These are phyloP conservation scores for Cetradonia linearis DNA, from an alignment of 495 filamentous ascomycete genomes.

Conservation along the genomic window DNA sequence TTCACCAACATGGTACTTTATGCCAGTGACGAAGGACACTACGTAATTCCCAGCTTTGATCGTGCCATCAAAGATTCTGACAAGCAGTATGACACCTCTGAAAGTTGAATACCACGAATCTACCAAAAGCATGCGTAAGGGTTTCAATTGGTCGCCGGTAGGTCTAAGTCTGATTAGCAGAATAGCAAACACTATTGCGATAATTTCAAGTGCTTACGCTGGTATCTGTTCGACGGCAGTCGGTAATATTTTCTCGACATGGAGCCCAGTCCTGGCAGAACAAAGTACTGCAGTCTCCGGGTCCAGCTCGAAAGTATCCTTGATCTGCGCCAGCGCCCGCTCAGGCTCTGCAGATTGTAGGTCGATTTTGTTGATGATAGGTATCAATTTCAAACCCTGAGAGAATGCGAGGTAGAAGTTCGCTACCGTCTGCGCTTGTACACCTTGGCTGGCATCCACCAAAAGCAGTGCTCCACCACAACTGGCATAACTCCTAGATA, in stretches of 20 bases:
- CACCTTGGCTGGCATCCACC: conserved; percentile 82
- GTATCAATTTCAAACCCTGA: conserved; percentile 74
- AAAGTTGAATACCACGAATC: conserved; percentile 98
- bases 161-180: conserved; percentile 38
- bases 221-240: conserved; percentile 78
- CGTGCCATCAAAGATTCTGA: conserved; percentile 83
- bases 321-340: conserved; percentile 76
- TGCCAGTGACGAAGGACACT: conserved; percentile 71
- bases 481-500: conserved; percentile 85
- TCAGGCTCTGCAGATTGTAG: conserved; percentile 76
- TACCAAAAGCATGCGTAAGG: conserved; percentile 76
- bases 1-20: conserved; percentile 86
- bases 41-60: conserved; percentile 74
- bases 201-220: conserved; percentile 34
- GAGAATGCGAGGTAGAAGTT: conserved; percentile 98
- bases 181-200: background rate
- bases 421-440: conserved; percentile 91
- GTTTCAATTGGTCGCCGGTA: conserved; percentile 56
- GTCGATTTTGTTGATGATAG: conserved; percentile 94
- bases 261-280: conserved; percentile 86
- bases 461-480: conserved; percentile 88
- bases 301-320: conserved; percentile 77
- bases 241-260: conserved; percentile 71
- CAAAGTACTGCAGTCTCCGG: conserved; percentile 70
- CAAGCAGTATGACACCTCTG: conserved; percentile 83